Percentiles rank a stretch among this genome's conserved stretches.
These are phyloP conservation scores for Fusarium caatingaense DNA, from an alignment of 2,329 filamentous ascomycete species.

Conservation along the genomic window DNA sequence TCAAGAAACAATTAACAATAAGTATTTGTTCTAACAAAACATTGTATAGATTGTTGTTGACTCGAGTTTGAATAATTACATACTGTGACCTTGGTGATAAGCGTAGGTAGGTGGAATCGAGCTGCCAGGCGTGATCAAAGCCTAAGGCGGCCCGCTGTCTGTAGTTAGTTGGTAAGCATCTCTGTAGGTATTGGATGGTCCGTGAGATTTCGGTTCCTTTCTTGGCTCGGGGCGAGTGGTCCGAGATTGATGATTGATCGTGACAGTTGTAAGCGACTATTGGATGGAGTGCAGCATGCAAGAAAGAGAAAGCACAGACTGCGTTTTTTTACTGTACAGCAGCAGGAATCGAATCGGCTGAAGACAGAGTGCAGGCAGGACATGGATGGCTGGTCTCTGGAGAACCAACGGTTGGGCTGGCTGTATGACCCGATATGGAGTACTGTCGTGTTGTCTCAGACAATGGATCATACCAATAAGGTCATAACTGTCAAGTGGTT, in stretches of 20 bases:
- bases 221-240: conserved; percentile 29
- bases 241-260: conserved; percentile 21
- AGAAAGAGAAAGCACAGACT: conserved; percentile 23
- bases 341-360: conserved; percentile 6
- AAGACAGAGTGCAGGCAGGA: conserved; percentile 7
- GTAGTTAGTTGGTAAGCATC: conserved; percentile 31
- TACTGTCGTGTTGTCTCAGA: conserved; percentile 30
- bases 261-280: conserved; percentile 23
- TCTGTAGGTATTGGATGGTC: conserved; percentile 23
- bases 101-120: conserved; percentile 4
- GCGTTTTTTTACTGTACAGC: conserved; percentile 2
- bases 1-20: conserved; percentile 30
- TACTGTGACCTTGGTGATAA: conserved; percentile 1
- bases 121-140: conserved; percentile 24
- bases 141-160: conserved; percentile 40
- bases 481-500: conserved; percentile 37
- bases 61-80: conserved; percentile 3
- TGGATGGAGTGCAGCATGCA: conserved; percentile 1
- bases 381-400: conserved; percentile 3
- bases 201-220: conserved; percentile 30
- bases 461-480: conserved; percentile 30
- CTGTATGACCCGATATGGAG: neutral
- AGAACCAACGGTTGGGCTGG: conserved; percentile 3
- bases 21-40: neutral
- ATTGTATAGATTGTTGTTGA: neutral